Evolutionary conservation across 495 filamentous ascomycete genomes (phyloP).

Genomic region (Annulohypoxylon nitens): DNA sequence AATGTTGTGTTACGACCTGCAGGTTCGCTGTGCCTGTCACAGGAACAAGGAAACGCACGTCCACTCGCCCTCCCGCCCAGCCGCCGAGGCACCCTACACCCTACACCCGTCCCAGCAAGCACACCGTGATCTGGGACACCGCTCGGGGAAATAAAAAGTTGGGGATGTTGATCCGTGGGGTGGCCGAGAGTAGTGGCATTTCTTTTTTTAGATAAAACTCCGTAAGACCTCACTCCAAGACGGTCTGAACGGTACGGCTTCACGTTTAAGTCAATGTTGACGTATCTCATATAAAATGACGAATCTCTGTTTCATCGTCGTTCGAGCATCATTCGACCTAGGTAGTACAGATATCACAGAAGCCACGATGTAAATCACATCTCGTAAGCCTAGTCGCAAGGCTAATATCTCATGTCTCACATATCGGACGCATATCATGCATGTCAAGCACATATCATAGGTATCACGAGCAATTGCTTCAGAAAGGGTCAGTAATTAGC

Average conservation of each 20-base stretch:
- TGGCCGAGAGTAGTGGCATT: conserved; percentile 16
- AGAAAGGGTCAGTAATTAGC: conserved; percentile 12
- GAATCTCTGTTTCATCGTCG: background rate
- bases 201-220: conserved; percentile 30
- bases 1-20: conserved; percentile 42
- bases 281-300: conserved; percentile 5
- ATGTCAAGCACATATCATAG: background rate
- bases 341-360: background rate
- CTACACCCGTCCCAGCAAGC: background rate
- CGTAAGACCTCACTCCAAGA: conserved; percentile 6
- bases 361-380: background rate
- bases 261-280: conserved; percentile 4
- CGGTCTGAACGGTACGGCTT: background rate
- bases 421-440: background rate
- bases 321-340: conserved; percentile 2
- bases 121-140: conserved; percentile 32
- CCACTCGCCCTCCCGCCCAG: conserved; percentile 37
- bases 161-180: conserved; percentile 42
- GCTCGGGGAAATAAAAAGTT: conserved; percentile 35
- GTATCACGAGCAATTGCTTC: conserved; percentile 18
- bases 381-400: background rate
- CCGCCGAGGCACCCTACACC: background rate
- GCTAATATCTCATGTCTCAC: background rate
- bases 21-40: conserved; percentile 44
- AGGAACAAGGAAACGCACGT: conserved; percentile 32